Conservation (phyloP, 768 basidiomycete species). For the Collybiopsis confluens region DNA sequence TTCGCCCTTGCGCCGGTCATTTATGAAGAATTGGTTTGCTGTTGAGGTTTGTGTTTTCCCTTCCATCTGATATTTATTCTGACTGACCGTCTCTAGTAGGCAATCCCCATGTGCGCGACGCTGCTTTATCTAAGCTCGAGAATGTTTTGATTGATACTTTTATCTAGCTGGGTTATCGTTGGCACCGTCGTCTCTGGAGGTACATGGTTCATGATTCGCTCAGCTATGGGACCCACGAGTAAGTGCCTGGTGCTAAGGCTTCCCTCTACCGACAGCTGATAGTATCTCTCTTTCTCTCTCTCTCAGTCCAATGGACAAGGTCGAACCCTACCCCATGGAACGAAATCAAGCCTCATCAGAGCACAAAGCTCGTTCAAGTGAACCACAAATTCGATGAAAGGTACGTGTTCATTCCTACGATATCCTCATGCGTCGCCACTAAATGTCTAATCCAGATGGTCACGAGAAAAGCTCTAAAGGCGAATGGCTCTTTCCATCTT, state of each 20-base stretch:
- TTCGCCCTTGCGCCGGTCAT: background rate
- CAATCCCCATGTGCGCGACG: slow-evolving; percentile 42
- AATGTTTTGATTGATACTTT: background rate
- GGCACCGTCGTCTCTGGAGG: slow-evolving; percentile 44
- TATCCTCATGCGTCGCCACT: too few relatives aligned
- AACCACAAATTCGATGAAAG: slow-evolving; percentile 74
- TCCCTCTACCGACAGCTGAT: background rate
- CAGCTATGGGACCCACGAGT: slow-evolving; percentile 34
- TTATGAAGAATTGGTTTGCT: slow-evolving; percentile 9
- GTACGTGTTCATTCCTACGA: too few relatives aligned
- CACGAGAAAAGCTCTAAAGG: slow-evolving; percentile 62
- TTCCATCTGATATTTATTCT: background rate
- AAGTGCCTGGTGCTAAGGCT: background rate
- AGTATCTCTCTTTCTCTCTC: background rate
- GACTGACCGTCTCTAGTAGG: slow-evolving; percentile 24
- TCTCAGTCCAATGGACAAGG: slow-evolving; percentile 56
- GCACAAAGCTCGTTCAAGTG: slow-evolving; percentile 64
- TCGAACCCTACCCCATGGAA: slow-evolving; percentile 92
- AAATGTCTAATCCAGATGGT: slow-evolving; percentile 52
- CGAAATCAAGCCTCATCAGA: slow-evolving; percentile 68
- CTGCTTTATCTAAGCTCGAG: background rate
- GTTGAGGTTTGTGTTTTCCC: slow-evolving; percentile 1
- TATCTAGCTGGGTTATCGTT: slow-evolving; percentile 42
- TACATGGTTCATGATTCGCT: slow-evolving; percentile 36
- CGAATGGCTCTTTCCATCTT: too few relatives aligned